Conservation (phyloP, 2,329 filamentous ascomycete species). For the Claviceps monticola region DNA sequence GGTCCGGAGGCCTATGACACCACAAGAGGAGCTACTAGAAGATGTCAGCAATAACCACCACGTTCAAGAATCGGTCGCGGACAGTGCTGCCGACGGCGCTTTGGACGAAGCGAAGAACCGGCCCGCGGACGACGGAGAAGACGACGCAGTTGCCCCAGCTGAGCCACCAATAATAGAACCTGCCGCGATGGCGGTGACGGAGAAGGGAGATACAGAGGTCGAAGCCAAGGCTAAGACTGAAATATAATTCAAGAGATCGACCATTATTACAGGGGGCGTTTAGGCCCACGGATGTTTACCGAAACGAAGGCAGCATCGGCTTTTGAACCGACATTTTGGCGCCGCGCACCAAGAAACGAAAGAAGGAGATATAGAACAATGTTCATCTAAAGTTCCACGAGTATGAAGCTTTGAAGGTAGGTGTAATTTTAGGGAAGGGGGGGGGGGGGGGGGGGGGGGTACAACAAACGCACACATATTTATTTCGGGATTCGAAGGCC, state of each 20-base stretch:
- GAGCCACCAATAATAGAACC: too few species aligned
- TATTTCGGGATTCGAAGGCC: neutral
- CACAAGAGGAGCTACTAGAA: slow-evolving; percentile 15
- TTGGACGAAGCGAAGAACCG: neutral
- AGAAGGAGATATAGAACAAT: neutral
- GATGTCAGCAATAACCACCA: neutral
- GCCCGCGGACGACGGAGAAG: neutral
- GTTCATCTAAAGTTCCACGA: too few species aligned
- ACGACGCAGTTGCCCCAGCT: neutral
- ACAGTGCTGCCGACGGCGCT: too few species aligned
- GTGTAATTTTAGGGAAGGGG: too few species aligned
- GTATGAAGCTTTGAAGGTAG: too few species aligned
- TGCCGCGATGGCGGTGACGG: neutral
- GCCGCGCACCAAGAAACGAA: too few species aligned
- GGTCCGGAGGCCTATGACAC: slow-evolving; percentile 17
- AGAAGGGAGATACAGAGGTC: neutral
- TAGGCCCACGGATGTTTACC: too few species aligned
- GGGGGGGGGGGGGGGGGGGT: too few species aligned
- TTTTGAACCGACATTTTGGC: too few species aligned
- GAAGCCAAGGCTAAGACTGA: neutral
- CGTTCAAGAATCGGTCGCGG: neutral
- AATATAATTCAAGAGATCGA: neutral
- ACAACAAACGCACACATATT: neutral
- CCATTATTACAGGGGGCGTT: neutral
- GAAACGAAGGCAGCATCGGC: too few species aligned